These are phyloP conservation scores for Kluyveromyces lactis DNA, from an alignment of 805 yeast species.

Conservation along the genomic window DNA sequence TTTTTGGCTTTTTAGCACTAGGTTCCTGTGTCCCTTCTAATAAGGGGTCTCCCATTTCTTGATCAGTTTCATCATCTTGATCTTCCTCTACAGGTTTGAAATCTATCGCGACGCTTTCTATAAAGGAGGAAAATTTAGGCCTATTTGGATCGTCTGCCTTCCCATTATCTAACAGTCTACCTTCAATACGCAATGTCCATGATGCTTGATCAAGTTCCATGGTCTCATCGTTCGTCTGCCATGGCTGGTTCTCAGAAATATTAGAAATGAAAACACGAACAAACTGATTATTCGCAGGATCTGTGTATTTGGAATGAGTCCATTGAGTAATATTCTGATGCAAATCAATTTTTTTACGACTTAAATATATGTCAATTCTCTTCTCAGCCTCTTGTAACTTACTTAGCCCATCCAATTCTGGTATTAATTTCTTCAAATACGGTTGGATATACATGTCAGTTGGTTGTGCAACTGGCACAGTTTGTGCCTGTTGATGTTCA, in stretches of 20 bases:
- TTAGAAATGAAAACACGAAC: conserved; percentile 78
- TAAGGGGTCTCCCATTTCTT: not conserved
- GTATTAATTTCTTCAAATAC: conserved; percentile 39
- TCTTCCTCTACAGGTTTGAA: conserved; percentile 24
- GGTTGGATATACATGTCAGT: conserved; percentile 46
- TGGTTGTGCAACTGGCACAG: conserved; percentile 33
- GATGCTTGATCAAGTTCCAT: conserved; percentile 34
- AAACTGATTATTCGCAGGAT: conserved; percentile 43
- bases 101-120: conserved; percentile 81
- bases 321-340: conserved; percentile 56
- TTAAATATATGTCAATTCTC: conserved; percentile 68
- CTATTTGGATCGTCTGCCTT: conserved; percentile 41
- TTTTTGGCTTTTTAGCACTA: not conserved
- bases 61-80: conserved; percentile 12
- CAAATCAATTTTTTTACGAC: conserved; percentile 76
- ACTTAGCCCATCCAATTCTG: conserved; percentile 67
- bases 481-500: conserved; percentile 19
- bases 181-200: conserved; percentile 89
- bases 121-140: conserved; percentile 65
- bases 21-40: conserved; percentile 27
- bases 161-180: conserved; percentile 54
- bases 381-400: conserved; percentile 74
- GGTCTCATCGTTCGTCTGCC: conserved; percentile 45
- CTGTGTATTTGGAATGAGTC: conserved; percentile 35
- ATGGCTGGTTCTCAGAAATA: conserved; percentile 77